phyloP scores from a whole-genome alignment of 1,139 yeast genomes.

The Kluyveromyces marxianus region DNA sequence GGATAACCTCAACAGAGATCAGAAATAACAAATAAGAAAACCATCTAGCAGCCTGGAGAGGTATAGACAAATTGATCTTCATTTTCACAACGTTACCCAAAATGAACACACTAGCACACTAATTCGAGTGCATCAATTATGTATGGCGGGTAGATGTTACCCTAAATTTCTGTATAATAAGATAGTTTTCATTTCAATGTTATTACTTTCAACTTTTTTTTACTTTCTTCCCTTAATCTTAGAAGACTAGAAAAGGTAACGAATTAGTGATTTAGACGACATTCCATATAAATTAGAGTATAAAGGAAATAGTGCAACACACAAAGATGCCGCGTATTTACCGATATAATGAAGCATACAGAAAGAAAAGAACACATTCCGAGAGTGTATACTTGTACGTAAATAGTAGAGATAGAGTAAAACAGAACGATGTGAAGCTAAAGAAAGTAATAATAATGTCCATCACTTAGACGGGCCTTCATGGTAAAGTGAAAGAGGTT shows the following conservation, averaged over 20 bases:
- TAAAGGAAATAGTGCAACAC: no score
- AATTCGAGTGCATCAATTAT: neutral
- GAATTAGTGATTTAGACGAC: no score
- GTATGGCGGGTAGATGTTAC: neutral
- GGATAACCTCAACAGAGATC: conserved; percentile 18
- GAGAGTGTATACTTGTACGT: neutral
- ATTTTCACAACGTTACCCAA: neutral
- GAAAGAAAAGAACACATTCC: neutral
- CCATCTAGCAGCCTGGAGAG: conserved; percentile 28
- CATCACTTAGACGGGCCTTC: no score
- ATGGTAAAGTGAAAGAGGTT: no score
- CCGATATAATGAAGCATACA: neutral
- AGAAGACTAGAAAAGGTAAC: neutral
- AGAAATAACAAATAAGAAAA: conserved; percentile 15
- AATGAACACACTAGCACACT: no score
- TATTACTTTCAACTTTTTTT: no score
- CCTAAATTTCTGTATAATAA: neutral
- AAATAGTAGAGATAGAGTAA: neutral
- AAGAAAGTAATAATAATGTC: neutral
- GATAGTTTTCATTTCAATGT: neutral
- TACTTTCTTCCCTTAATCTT: no score
- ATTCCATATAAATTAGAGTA: no score
- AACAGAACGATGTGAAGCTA: neutral
- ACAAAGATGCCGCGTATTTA: no score
- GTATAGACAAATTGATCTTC: conserved; percentile 24